These are phyloP conservation scores for Cyberlindnera japonica DNA, from an alignment of 805 yeast species.

Conservation along the genomic window DNA sequence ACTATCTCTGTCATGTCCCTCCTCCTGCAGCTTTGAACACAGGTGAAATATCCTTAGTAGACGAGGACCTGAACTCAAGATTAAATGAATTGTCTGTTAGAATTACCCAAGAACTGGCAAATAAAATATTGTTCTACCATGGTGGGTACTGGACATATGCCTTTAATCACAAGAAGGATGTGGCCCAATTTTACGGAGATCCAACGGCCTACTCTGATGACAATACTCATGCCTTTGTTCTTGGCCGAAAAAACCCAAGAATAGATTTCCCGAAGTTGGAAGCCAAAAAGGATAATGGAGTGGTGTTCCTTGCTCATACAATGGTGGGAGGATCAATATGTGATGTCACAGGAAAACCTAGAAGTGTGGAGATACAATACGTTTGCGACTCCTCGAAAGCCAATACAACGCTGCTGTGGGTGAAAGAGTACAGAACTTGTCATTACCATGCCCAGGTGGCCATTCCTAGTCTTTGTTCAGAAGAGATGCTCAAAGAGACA, in stretches of 20 bases:
- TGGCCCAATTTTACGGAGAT: conserved; percentile 19
- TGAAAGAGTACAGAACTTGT: conserved; percentile 24
- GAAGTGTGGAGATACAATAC: conserved; percentile 23
- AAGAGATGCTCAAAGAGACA: conserved; percentile 17
- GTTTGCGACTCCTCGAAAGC: conserved; percentile 18
- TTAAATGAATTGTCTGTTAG: not conserved
- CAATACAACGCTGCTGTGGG: conserved; percentile 6
- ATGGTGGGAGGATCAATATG: conserved; percentile 23
- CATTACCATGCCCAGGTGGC: conserved; percentile 20
- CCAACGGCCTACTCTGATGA: conserved; percentile 1
- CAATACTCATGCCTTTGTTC: conserved; percentile 1
- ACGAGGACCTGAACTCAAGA: not conserved
- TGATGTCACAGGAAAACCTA: conserved; percentile 24
- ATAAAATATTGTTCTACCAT: not conserved
- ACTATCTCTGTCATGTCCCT: conserved; percentile 16
- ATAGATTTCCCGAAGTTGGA: conserved; percentile 1
- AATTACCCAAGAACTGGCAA: conserved; percentile 1
- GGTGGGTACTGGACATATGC: conserved; percentile 20
- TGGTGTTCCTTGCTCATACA: conserved; percentile 4
- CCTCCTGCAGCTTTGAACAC: not conserved
- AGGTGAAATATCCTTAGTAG: not conserved
- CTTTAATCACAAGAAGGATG: conserved; percentile 5
- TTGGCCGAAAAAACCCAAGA: conserved; percentile 6
- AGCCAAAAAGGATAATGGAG: conserved; percentile 11
- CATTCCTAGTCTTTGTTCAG: conserved; percentile 22